Conservation (phyloP, 1,139 yeast genomes). For the Suhomyces atakaporum region DNA sequence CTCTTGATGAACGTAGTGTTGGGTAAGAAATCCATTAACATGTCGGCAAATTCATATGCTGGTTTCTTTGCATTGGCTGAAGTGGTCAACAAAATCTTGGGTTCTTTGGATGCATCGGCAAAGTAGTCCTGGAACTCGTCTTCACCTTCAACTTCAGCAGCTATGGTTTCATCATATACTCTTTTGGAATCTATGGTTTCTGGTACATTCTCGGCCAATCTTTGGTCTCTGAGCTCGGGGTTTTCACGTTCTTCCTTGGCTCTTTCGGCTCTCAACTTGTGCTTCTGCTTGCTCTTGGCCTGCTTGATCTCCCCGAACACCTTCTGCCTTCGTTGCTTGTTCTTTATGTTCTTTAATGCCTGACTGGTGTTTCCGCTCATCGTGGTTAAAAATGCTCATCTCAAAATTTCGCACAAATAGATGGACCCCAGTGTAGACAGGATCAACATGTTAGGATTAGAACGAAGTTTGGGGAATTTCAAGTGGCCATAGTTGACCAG, state of each 20-base stretch:
- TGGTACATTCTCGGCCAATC: constrained; percentile 79
- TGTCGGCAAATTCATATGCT: constrained; percentile 90
- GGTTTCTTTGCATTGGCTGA: constrained; percentile 81
- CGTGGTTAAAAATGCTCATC: constrained; percentile 6
- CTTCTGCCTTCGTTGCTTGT: constrained; percentile 79
- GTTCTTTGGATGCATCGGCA: constrained; percentile 52
- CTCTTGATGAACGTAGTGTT: constrained; percentile 84
- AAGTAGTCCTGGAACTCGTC: constrained; percentile 77
- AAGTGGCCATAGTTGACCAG: too few relatives aligned
- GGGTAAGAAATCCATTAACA: constrained; percentile 81
- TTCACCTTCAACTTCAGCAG: constrained; percentile 72
- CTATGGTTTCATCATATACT: constrained; percentile 87
- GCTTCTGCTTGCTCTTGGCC: constrained; percentile 75
- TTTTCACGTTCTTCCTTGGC: constrained; percentile 82
- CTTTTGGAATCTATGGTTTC: constrained; percentile 87
- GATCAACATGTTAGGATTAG: too few relatives aligned
- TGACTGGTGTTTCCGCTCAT: constrained; percentile 29
- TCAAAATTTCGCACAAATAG: not conserved
- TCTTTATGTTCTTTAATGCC: constrained; percentile 54
- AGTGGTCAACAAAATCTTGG: constrained; percentile 88
- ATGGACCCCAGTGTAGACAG: too few relatives aligned
- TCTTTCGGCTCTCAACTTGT: constrained; percentile 70
- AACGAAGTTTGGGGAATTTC: too few relatives aligned
- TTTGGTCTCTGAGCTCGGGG: constrained; percentile 78
- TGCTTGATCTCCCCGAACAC: constrained; percentile 73